Evolutionary conservation across 2,329 filamentous ascomycete genomes (phyloP).

Genomic region (Emmonsia crescens): DNA sequence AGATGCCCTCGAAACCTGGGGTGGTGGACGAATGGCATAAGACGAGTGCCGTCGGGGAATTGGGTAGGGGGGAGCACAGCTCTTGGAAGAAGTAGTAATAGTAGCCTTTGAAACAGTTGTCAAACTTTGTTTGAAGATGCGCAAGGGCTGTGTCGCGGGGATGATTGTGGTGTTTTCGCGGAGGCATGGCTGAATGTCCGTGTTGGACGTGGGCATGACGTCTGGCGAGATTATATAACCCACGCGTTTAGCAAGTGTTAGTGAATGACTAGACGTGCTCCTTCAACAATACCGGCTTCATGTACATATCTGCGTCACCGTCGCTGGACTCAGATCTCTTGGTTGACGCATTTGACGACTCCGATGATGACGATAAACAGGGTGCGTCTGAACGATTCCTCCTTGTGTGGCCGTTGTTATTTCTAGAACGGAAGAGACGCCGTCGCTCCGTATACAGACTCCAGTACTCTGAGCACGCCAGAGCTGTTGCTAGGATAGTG

Average conservation of each 20-base stretch:
- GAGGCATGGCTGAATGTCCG: background rate
- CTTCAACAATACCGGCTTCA: slow-evolving; percentile 14
- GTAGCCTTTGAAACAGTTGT: slow-evolving; percentile 15
- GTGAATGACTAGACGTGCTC: slow-evolving; percentile 11
- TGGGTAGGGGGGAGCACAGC: slow-evolving; percentile 10
- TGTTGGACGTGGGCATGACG: background rate
- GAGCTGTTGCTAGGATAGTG: slow-evolving; percentile 26
- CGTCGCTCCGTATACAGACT: slow-evolving; percentile 13
- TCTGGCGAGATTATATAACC: background rate
- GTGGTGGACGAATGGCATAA: slow-evolving; percentile 1
- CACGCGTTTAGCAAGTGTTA: background rate
- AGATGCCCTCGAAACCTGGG: background rate
- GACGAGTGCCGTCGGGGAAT: slow-evolving; percentile 23
- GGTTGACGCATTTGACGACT: slow-evolving; percentile 21
- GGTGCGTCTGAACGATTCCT: slow-evolving; percentile 20
- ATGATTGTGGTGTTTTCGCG: background rate
- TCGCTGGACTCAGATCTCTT: slow-evolving; percentile 23
- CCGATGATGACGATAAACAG: slow-evolving; percentile 14
- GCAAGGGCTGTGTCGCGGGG: slow-evolving; percentile 37
- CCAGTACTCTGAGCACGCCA: slow-evolving; percentile 31
- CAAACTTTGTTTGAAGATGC: slow-evolving; percentile 36
- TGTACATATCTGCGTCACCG: slow-evolving; percentile 18
- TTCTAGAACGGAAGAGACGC: slow-evolving; percentile 19
- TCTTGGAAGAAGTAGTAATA: slow-evolving; percentile 3
- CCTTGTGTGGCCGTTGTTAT: slow-evolving; percentile 16